Conservation (phyloP, 768 basidiomycete genomes). For the Amanita jacksonii region DNA sequence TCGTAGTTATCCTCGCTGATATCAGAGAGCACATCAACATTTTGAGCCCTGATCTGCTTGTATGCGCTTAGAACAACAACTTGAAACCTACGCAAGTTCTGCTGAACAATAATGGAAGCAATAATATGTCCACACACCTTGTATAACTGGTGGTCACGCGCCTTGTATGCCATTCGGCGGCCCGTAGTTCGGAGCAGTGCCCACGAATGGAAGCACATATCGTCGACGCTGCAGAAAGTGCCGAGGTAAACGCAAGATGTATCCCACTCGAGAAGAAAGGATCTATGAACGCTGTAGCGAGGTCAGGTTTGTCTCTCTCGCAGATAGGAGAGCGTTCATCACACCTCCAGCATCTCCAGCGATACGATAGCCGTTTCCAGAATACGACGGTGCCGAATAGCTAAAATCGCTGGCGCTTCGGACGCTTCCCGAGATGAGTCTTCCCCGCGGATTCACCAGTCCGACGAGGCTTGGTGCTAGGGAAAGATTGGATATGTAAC, state of each 20-base stretch:
- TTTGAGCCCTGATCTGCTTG: slow-evolving; percentile 60
- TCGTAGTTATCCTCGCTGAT: slow-evolving; percentile 65
- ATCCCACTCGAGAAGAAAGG: slow-evolving; percentile 59
- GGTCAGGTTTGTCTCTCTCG: slow-evolving; percentile 2
- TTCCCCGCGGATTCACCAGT: slow-evolving; percentile 30
- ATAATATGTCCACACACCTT: slow-evolving; percentile 24
- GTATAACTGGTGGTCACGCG: slow-evolving; percentile 51
- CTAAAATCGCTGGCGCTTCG: slow-evolving; percentile 53
- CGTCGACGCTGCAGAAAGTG: slow-evolving; percentile 45
- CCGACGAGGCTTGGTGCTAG: slow-evolving; percentile 38
- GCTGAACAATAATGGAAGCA: slow-evolving; percentile 4
- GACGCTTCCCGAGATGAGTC: slow-evolving; percentile 31
- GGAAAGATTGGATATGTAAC: slow-evolving; percentile 35
- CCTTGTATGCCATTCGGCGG: slow-evolving; percentile 45
- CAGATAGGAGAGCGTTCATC: slow-evolving; percentile 5
- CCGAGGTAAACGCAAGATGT: slow-evolving; percentile 57
- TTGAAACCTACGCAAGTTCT: slow-evolving; percentile 36
- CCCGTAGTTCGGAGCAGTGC: slow-evolving; percentile 35
- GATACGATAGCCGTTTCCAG: slow-evolving; percentile 45
- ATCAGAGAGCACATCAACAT: slow-evolving; percentile 45
- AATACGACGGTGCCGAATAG: slow-evolving; percentile 51
- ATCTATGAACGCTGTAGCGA: slow-evolving; percentile 44
- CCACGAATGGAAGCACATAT: slow-evolving; percentile 47
- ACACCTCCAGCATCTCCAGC: slow-evolving; percentile 60
- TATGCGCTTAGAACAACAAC: slow-evolving; percentile 66